These are phyloP conservation scores for Picea glauca DNA, from an alignment of 75 land plant species.

Conservation along the genomic window DNA sequence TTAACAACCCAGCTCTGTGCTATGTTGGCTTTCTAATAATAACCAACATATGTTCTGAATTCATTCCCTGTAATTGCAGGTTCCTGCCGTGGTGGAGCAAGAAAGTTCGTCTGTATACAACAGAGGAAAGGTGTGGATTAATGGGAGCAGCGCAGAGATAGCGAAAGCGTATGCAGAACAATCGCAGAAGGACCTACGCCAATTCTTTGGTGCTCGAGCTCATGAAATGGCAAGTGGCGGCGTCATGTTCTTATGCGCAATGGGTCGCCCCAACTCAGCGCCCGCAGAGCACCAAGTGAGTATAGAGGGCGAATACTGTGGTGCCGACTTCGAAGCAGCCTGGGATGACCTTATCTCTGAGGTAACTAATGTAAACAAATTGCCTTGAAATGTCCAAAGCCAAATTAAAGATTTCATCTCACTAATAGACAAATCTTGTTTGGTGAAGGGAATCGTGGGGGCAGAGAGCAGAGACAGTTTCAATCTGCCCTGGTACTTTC, in stretches of 20 bases:
- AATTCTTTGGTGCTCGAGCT: neutral
- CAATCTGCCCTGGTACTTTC: constrained; percentile 12
- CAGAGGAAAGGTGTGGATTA: constrained; percentile 7
- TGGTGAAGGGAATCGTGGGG: neutral
- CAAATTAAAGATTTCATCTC: too few species aligned
- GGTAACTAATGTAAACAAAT: neutral
- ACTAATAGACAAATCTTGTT: too few species aligned
- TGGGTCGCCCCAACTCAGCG: constrained; percentile 1
- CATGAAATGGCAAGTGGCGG: constrained; percentile 3
- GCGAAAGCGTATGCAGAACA: neutral
- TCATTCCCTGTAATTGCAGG: neutral
- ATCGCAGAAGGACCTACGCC: neutral
- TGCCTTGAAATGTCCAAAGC: too few species aligned
- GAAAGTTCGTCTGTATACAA: neutral
- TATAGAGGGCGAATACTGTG: constrained; percentile 4
- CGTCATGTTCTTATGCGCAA: neutral
- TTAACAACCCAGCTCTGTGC: too few species aligned
- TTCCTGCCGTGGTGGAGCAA: neutral
- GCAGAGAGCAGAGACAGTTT: neutral
- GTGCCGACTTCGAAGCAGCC: constrained; percentile 15
- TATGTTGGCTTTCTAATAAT: too few species aligned
- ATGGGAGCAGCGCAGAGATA: neutral
- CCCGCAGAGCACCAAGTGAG: neutral
- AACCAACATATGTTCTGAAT: too few species aligned
- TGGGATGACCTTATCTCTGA: constrained; percentile 21